Conservation (phyloP, 2,329 filamentous ascomycete species). For the Penicillium janthinellum region DNA sequence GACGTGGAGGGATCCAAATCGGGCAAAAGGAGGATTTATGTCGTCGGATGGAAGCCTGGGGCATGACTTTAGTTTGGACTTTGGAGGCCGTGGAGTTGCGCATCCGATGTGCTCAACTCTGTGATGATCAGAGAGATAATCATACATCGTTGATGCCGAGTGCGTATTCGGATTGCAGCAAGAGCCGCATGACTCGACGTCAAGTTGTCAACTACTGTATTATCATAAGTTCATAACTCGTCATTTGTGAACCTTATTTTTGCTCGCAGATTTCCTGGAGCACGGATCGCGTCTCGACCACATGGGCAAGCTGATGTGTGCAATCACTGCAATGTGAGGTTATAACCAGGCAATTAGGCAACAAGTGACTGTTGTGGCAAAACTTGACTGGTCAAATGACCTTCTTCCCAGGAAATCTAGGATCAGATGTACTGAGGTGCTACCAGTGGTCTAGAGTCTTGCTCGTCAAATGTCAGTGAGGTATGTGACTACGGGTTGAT, state of each 20-base stretch:
- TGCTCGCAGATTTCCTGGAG: background rate
- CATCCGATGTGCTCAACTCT: no score
- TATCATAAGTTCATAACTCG: background rate
- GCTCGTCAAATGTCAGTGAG: no score
- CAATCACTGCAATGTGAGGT: no score
- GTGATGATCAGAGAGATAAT: no score
- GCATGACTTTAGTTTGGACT: no score
- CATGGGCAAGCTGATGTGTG: background rate
- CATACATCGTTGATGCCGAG: background rate
- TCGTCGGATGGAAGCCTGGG: no score
- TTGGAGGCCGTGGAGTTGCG: no score
- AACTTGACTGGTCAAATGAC: background rate
- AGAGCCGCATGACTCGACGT: background rate
- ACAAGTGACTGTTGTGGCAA: background rate
- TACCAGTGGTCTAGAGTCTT: no score
- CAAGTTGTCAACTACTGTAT: background rate
- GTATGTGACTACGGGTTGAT: no score
- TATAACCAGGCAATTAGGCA: background rate
- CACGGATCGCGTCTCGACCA: background rate
- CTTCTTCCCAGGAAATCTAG: background rate
- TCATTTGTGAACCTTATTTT: background rate
- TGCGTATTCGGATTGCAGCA: background rate
- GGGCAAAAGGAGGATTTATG: no score
- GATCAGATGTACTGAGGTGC: no score
- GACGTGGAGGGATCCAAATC: no score